phyloP scores from a whole-genome alignment of 2,329 filamentous ascomycete genomes.

The Diaporthe batatas region DNA sequence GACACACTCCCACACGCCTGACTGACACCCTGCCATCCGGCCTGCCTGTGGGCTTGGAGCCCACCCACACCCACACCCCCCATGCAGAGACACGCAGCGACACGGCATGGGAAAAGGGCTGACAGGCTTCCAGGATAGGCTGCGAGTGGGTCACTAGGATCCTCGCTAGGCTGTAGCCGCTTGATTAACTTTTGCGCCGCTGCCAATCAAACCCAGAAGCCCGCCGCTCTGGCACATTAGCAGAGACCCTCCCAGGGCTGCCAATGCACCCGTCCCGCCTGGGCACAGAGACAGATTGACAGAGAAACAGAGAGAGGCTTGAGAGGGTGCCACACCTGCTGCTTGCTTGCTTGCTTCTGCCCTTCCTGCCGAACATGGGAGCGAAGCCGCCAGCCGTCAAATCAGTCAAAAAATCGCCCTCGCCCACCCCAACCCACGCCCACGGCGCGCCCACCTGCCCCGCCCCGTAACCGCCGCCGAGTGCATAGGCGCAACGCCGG shows the following conservation, averaged over 20 bases:
- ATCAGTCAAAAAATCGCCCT: neutral
- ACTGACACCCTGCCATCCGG: neutral
- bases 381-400: slow-evolving; percentile 11
- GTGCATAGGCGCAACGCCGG: slow-evolving; percentile 20
- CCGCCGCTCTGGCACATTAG: slow-evolving; percentile 32
- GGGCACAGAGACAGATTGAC: no score
- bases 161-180: slow-evolving; percentile 38
- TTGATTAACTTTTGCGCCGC: slow-evolving; percentile 33
- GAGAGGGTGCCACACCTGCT: no score
- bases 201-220: slow-evolving; percentile 23
- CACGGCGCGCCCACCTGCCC: neutral
- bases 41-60: neutral
- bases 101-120: slow-evolving; percentile 31
- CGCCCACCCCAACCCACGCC: neutral
- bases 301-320: neutral
- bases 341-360: no score
- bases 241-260: slow-evolving; percentile 24
- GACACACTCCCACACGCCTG: slow-evolving; percentile 27
- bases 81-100: slow-evolving; percentile 32
- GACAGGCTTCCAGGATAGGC: slow-evolving; percentile 34
- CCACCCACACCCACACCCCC: neutral
- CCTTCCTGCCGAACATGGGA: slow-evolving; percentile 23
- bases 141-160: slow-evolving; percentile 32
- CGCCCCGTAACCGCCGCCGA: slow-evolving; percentile 3
- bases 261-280: slow-evolving; percentile 22